Percentiles rank a stretch among this genome's conserved stretches.
phyloP scores from a whole-genome alignment of 2,329 filamentous ascomycete genomes.

The Cephalotrichum gorgonifer region DNA sequence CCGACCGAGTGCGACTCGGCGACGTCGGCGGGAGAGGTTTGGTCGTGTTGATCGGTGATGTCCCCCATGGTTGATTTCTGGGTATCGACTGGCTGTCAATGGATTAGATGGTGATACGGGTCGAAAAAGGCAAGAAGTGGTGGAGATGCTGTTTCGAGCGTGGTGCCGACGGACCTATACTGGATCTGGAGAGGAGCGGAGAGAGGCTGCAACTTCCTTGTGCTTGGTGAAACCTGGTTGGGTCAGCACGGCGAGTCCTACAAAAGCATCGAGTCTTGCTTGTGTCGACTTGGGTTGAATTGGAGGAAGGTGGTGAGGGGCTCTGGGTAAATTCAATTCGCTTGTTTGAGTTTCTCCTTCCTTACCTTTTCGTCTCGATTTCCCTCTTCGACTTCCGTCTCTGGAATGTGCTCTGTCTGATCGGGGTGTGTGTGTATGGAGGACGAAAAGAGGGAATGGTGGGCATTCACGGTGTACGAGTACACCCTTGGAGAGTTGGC shows the following conservation, averaged over 20 bases:
- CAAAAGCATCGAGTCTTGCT: slow-evolving; percentile 28
- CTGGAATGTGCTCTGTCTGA: slow-evolving; percentile 4
- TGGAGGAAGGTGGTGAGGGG: slow-evolving; percentile 30
- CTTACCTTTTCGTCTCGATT: neutral
- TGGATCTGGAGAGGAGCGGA: slow-evolving; percentile 50
- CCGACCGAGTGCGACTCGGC: slow-evolving; percentile 63
- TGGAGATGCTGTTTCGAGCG: slow-evolving; percentile 57
- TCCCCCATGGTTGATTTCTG: slow-evolving; percentile 53
- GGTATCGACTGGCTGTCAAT: slow-evolving; percentile 1
- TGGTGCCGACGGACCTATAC: slow-evolving; percentile 57
- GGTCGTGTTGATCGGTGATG: slow-evolving; percentile 68
- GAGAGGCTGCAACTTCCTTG: slow-evolving; percentile 28
- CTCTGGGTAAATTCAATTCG: slow-evolving; percentile 1
- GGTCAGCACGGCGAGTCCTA: slow-evolving; percentile 31
- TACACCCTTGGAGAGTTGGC: neutral
- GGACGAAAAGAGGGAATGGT: neutral
- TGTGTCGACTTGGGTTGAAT: slow-evolving; percentile 6
- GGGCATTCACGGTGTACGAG: neutral
- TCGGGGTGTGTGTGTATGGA: slow-evolving; percentile 1
- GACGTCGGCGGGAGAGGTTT: slow-evolving; percentile 63
- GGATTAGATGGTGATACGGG: slow-evolving; percentile 27
- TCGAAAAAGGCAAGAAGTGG: slow-evolving; percentile 42
- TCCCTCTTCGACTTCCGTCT: neutral
- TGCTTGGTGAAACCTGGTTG: slow-evolving; percentile 47
- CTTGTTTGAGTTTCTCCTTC: slow-evolving; percentile 1